Evolutionary conservation across 257 asterid genomes (phyloP).

Genomic region (Gentiana straminea): DNA sequence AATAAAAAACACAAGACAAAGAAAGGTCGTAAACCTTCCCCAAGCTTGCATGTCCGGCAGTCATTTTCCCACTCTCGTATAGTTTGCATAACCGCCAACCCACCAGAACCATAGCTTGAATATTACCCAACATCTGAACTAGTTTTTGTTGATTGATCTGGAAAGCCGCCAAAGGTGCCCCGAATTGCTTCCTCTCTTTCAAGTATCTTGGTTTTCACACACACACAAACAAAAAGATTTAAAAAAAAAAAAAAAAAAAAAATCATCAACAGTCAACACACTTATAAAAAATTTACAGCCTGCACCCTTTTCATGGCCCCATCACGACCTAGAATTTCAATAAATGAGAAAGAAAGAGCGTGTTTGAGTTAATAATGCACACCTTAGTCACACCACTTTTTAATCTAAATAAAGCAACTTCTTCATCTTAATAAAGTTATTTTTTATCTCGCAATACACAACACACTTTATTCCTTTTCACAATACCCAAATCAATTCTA

Average conservation of each 20-base stretch:
- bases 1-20: slow-evolving; percentile 4
- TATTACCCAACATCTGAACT: slow-evolving; percentile 73
- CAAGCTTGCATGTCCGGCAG: slow-evolving; percentile 93
- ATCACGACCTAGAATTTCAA: no score
- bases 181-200: slow-evolving; percentile 95
- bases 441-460: no score
- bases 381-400: no score
- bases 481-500: no score
- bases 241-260: background rate
- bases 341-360: no score
- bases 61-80: slow-evolving; percentile 89
- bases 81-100: slow-evolving; percentile 98
- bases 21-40: slow-evolving; percentile 51
- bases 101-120: slow-evolving; percentile 80
- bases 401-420: no score
- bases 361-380: no score
- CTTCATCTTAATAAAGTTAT: no score
- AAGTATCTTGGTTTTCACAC: slow-evolving; percentile 49
- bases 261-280: background rate
- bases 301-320: no score
- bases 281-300: background rate
- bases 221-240: background rate
- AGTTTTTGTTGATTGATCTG: slow-evolving; percentile 89
- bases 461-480: no score
- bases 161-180: slow-evolving; percentile 93